Evolutionary conservation across 2,329 filamentous ascomycete genomes (phyloP), one percentile per base, ranked within the genome.

Genomic region (Trichophyton rubrum): DNA sequence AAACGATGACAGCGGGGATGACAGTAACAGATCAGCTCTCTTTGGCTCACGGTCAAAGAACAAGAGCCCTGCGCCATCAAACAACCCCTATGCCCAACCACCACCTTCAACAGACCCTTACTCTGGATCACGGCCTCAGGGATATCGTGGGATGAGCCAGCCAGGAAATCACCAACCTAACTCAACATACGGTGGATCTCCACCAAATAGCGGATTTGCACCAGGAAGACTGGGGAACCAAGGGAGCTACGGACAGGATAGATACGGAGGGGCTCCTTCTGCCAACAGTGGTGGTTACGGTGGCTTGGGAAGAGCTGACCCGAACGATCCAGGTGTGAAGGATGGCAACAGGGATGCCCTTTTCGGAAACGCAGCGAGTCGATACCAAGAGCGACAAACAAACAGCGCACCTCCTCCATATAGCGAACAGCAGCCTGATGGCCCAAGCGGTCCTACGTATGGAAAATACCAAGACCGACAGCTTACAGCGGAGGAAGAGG

Each of bases 401-500:
- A 62, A 24, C 60, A 60, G 60, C 30, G 55, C 30, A 7, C 62
- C 62, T 55, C 62, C 62, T 11, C 58, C 62, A 22, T 63, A 72
- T 71, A 17, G 68, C 70, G 7, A 68, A 70, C 56, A 43, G 35
- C 20, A 24, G 17, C 35, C 56, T 20, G 38, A 43, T 17, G 59
- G 58, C 40, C 43, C 35, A 24, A 53, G 59, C 51, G 59, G 40
- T 45, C 51, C 49, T 7, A 61, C 38, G 24, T 60, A 63, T 2
- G 66, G 63, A 2, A 63, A 22, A 59, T 59, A 38, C 56, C 59
- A 40, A 61, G 81, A 88, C 62, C 83, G 89, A 56, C 84, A 95
- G 71, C 76, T 96, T 65, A 95, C 89, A 0, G 89, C 85, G 1
- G 89, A 96, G 82, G 76, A 86, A 64, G 85, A 93, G 65, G 85